A percentile compares a stretch with the other conserved stretches of the same genome.
These are phyloP conservation scores for Cystobasidiaceae sp. DNA, from an alignment of 1,284 basidiomycete species.

Conservation along the genomic window DNA sequence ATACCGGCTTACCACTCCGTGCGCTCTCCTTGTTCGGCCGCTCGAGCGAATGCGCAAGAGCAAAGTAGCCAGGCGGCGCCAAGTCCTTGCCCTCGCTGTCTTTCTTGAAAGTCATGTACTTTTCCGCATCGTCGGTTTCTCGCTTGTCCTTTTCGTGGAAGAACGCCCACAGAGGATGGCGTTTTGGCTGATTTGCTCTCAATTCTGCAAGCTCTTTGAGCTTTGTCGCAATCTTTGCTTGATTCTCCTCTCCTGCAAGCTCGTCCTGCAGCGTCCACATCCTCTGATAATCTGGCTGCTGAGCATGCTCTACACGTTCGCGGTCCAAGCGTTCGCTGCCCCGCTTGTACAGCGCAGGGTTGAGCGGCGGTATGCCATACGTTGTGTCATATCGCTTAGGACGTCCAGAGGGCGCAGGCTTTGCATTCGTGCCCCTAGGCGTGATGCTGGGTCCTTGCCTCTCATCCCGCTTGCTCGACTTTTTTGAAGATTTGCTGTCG, in stretches of 20 bases:
- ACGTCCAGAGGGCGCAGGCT: constrained; percentile 27
- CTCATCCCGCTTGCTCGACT: neutral
- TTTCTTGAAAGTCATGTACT: constrained; percentile 5
- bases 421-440: constrained; percentile 24
- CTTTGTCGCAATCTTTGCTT: neutral
- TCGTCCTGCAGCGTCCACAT: constrained; percentile 23
- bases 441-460: constrained; percentile 8
- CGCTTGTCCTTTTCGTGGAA: constrained; percentile 37
- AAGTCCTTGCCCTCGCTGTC: constrained; percentile 12
- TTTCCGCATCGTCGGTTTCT: constrained; percentile 11
- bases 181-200: constrained; percentile 15
- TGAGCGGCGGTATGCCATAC: constrained; percentile 36
- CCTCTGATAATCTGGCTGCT: constrained; percentile 21
- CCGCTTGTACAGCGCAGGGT: neutral
- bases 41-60: constrained; percentile 30
- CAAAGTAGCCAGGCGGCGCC: neutral
- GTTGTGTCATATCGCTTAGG: constrained; percentile 39
- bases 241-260: neutral
- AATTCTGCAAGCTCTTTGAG: constrained; percentile 14
- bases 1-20: constrained; percentile 33
- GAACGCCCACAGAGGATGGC: constrained; percentile 38
- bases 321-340: constrained; percentile 8
- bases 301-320: neutral
- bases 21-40: constrained; percentile 35
- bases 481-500: constrained; percentile 2